Base-by-base conservation (phyloP, 1,284 basidiomycete species). In the Pholiota adiposa region DNA sequence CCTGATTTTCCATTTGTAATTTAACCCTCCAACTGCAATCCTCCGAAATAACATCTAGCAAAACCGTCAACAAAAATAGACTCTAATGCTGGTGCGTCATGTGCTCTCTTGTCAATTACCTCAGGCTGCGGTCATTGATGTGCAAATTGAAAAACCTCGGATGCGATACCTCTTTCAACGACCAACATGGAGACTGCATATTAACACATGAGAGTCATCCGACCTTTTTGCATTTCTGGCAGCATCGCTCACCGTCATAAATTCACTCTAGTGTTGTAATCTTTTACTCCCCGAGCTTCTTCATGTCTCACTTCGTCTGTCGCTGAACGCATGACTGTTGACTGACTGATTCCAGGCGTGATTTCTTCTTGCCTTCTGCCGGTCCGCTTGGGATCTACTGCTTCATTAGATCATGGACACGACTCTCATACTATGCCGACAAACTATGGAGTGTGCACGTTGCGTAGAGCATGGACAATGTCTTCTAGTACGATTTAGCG, bases 91-190 rank as follows among this genome's bases (percentile, higher is more conserved):
- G n/a, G n/a, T n/a, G n/a, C n/a, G 25, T 46, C 44, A 46, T 29
- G 44, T 46, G 44, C 44, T 16, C 14, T 27, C 23, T 46, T 16
- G 11, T 9, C 18, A 19, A n/a, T 23, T n/a, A n/a, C n/a, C n/a
- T n/a, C n/a, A n/a, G n/a, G n/a, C n/a, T n/a, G n/a, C n/a, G n/a
- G n/a, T n/a, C n/a, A n/a, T n/a, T n/a, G n/a, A n/a, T n/a, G n/a
- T n/a, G n/a, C n/a, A n/a, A n/a, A n/a, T n/a, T n/a, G n/a, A 48
- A 55, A 31, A 55, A 55, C 36, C 21, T 55, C 54, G 54, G 54
- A 27, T 16, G 12, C 31, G 25, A 8, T n/a, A 27, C 3, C 33
- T 53, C 51, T 53, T 53, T 19, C 3, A 16, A n/a, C n/a, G 51
- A 38, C 44, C 27, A n/a, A n/a, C n/a, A n/a, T n/a, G n/a, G n/a